Base-by-base conservation (phyloP, 352 stramenopile species). In the Chrysophaeum taylorii region DNA sequence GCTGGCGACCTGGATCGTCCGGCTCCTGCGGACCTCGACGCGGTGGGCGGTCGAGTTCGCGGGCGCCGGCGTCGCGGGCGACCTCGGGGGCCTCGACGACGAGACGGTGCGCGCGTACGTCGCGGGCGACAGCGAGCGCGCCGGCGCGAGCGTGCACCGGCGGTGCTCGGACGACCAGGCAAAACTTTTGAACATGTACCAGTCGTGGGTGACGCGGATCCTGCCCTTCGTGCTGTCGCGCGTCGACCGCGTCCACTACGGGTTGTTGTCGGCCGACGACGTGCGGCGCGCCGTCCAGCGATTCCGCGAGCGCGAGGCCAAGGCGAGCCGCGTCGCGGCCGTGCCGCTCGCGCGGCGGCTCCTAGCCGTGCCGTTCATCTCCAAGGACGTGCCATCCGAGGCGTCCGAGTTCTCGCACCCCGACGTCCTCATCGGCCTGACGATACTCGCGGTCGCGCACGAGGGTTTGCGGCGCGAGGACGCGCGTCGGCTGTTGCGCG, bases 181-280 rank as follows among this genome's bases (percentile, higher is more conserved):
- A 5, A 50, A 69, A 29, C 87, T 99, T 75, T 82, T 99, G 18
- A 99, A 99, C 71, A 82, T 99, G 27, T 90, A 90, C 23, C 87
- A 97, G 60, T 92, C 98, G 70, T 96, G 97, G 84, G 83, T 99
- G 29, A 87, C 86, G 21, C 97, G 95, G 31, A 97, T 98, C 71
- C 78, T 98, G 38, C 95, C 95, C n/a, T 94, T 98, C 70, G 86
- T 97, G 0, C 78, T 99, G 33, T 94, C 91, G 29, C 99, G 99
- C 83, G 98, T 99, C 72, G 96, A 99, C 74, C 88, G 96, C 69
- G 96, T 99, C 21, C 95, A 86, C 14, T 99, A 95, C 72, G 92
- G 92, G 23, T 80, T 97, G 1, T 70, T 97, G 15, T 78, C 72
- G 21, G 64, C 76, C 33, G 70, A 36, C 27, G 75, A 84, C 36